Conservation (phyloP, 768 basidiomycete genomes). For the Rossbeevera mucosa region DNA sequence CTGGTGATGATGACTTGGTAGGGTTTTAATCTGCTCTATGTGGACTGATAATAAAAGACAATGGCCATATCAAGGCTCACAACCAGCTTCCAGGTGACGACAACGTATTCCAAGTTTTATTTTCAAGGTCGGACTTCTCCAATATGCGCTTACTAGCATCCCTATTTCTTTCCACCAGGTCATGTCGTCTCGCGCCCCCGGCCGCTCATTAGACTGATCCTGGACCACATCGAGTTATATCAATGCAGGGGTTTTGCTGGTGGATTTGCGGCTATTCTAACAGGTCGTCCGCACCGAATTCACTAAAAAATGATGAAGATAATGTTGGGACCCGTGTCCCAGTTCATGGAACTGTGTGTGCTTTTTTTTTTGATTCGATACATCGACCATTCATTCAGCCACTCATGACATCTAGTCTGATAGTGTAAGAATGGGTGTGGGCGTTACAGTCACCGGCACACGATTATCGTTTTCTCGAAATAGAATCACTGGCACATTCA, state of each 20-base stretch:
- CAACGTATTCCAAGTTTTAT: no score
- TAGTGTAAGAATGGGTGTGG: slow-evolving; percentile 42
- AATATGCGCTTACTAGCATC: slow-evolving; percentile 40
- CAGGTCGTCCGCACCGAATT: no score
- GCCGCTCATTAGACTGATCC: background rate
- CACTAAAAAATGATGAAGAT: slow-evolving; percentile 37
- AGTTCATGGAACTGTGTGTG: slow-evolving; percentile 44
- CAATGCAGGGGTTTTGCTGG: slow-evolving; percentile 49
- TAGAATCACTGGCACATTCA: background rate
- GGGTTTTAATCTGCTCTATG: no score
- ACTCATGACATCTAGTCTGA: background rate
- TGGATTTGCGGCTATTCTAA: slow-evolving; percentile 42
- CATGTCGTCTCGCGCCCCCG: no score
- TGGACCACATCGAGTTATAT: slow-evolving; percentile 25
- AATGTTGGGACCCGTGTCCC: slow-evolving; percentile 40
- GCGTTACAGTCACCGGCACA: slow-evolving; percentile 40
- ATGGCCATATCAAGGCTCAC: slow-evolving; percentile 19
- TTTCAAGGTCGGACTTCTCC: slow-evolving; percentile 51
- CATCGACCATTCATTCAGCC: background rate
- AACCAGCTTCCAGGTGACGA: slow-evolving; percentile 35
- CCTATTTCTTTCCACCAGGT: slow-evolving; percentile 47
- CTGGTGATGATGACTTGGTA: no score
- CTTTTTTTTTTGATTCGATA: no score
- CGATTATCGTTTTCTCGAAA: background rate
- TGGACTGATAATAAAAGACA: no score